phyloP scores from a whole-genome alignment of 2,329 filamentous ascomycete genomes.

The Penicillium sp. region DNA sequence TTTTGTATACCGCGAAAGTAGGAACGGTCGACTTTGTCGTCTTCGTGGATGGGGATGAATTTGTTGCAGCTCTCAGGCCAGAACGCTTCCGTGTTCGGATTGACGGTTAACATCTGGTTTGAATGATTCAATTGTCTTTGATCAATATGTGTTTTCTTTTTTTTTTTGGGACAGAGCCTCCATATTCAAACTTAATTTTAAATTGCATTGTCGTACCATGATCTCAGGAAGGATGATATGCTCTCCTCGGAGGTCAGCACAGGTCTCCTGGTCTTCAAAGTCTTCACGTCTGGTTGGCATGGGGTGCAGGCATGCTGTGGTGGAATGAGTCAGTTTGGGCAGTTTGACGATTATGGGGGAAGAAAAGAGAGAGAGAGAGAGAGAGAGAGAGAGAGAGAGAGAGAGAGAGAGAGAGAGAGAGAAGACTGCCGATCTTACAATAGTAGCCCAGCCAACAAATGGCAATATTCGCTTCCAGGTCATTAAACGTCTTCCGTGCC shows the following conservation, averaged over 20 bases:
- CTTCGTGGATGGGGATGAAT: conserved; percentile 14
- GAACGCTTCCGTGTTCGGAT: conserved; percentile 9
- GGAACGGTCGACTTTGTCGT: conserved; percentile 1
- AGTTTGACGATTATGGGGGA: too few species aligned
- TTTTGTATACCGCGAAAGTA: conserved; percentile 26
- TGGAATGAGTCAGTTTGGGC: conserved; percentile 1
- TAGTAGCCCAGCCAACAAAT: conserved; percentile 31
- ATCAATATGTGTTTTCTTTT: background rate
- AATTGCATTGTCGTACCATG: conserved; percentile 17
- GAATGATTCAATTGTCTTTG: conserved; percentile 1
- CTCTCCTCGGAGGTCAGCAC: conserved; percentile 26
- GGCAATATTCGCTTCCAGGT: conserved; percentile 7
- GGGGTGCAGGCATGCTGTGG: conserved; percentile 34
- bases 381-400: too few species aligned
- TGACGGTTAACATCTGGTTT: conserved; percentile 20
- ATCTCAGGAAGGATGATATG: conserved; percentile 19
- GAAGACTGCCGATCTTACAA: conserved; percentile 20
- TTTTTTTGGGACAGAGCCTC: too few species aligned
- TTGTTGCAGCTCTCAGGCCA: conserved; percentile 26
- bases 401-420: too few species aligned
- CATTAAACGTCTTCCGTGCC: conserved; percentile 10
- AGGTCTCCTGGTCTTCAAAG: conserved; percentile 30
- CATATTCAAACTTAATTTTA: background rate
- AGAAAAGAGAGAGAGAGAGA: too few species aligned
- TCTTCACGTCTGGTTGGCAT: conserved; percentile 18